phyloP scores from a whole-genome alignment of 2,329 filamentous ascomycete species.

The Penicillium sp. region DNA sequence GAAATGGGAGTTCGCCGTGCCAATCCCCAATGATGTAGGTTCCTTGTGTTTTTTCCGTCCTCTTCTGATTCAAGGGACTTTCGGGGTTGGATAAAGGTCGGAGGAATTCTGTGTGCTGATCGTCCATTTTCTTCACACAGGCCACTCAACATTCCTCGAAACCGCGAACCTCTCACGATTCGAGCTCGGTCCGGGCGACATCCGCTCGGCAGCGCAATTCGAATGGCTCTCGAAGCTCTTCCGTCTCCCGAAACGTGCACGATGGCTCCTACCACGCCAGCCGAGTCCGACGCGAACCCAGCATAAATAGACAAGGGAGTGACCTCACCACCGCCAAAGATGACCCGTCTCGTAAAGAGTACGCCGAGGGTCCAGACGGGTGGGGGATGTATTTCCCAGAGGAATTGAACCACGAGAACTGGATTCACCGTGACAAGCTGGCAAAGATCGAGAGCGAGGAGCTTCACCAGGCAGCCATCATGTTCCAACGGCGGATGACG shows the following conservation, averaged over 20 bases:
- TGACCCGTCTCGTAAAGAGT: conserved; percentile 28
- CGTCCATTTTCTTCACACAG: conserved; percentile 17
- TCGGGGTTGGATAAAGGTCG: background rate
- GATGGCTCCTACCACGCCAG: conserved; percentile 28
- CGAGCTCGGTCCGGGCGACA: conserved; percentile 27
- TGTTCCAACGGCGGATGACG: conserved; percentile 40
- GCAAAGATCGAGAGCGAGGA: conserved; percentile 52
- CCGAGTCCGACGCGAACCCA: conserved; percentile 35
- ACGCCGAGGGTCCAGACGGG: conserved; percentile 20
- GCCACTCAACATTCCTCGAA: conserved; percentile 28
- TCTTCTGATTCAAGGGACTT: background rate
- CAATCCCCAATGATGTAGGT: conserved; percentile 37
- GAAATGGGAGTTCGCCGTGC: conserved; percentile 41
- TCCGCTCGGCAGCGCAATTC: conserved; percentile 32
- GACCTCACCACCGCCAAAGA: conserved; percentile 41
- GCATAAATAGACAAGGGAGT: conserved; percentile 36
- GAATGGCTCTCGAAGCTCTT: conserved; percentile 41
- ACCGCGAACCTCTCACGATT: conserved; percentile 40
- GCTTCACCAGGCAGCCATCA: conserved; percentile 47
- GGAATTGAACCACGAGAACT: conserved; percentile 40
- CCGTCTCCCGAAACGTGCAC: conserved; percentile 33
- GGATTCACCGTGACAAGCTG: conserved; percentile 53
- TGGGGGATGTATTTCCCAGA: conserved; percentile 10
- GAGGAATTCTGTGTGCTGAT: conserved; percentile 15
- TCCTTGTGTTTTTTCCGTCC: background rate